Conservation (phyloP, 2,329 filamentous ascomycete species). For the Cladosporium sp. region DNA sequence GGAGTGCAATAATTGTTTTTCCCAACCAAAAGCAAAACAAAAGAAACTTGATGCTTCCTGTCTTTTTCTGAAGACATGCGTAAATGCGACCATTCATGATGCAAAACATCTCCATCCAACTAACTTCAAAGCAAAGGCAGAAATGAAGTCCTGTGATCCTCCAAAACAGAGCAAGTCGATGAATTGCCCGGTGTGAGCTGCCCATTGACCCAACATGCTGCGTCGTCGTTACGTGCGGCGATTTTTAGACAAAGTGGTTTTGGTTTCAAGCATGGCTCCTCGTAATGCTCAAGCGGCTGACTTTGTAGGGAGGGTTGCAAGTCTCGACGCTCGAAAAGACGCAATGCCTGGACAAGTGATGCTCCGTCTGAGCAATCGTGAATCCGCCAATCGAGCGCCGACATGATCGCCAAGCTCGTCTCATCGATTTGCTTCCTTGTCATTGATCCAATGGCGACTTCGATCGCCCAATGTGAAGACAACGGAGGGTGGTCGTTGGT, state of each 20-base stretch:
- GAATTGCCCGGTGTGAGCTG: conserved; percentile 13
- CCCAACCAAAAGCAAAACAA: conserved; percentile 2
- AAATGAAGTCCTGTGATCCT: not conserved
- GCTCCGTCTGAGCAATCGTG: conserved; percentile 18
- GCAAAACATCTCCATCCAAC: not conserved
- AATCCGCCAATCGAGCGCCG: conserved; percentile 25
- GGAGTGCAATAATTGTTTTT: not conserved
- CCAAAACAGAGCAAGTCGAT: not conserved
- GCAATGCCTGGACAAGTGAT: conserved; percentile 14
- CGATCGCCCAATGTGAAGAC: conserved; percentile 21
- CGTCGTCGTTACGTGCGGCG: not conserved
- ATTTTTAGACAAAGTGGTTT: conserved; percentile 3
- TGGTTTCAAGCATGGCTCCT: conserved; percentile 5
- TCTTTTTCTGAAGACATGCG: too few species aligned
- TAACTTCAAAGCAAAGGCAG: conserved; percentile 6
- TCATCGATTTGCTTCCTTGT: conserved; percentile 19
- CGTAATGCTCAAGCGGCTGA: conserved; percentile 3
- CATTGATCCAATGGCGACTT: conserved; percentile 20
- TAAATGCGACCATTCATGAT: too few species aligned
- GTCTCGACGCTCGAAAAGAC: conserved; percentile 3
- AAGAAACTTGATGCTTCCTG: not conserved
- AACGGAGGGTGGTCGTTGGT: conserved; percentile 24
- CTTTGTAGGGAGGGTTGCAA: not conserved
- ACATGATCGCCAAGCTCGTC: conserved; percentile 19
- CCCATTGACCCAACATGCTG: conserved; percentile 11